Conservation (phyloP, 2,329 filamentous ascomycete species). For the Fusarium coffeatum region DNA sequence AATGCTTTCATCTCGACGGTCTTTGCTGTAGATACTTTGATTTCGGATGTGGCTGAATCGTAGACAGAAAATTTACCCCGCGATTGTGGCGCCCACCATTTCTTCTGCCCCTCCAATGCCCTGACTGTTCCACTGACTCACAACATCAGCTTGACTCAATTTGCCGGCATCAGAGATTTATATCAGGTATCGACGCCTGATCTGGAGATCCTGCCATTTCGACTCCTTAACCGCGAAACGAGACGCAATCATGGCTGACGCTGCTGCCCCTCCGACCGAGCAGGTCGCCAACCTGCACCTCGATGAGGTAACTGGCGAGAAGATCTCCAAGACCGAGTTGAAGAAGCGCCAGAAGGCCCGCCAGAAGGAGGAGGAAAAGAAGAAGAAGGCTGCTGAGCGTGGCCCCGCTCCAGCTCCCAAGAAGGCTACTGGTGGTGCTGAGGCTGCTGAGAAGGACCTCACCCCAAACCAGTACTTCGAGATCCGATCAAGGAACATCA, state of each 20-base stretch:
- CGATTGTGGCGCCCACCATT: slow-evolving; percentile 46
- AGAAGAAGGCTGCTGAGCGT: slow-evolving; percentile 82
- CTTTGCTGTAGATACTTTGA: slow-evolving; percentile 2
- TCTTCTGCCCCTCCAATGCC: slow-evolving; percentile 49
- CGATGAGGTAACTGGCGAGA: slow-evolving; percentile 94
- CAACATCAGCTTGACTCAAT: slow-evolving; percentile 42
- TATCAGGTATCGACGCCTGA: slow-evolving; percentile 24
- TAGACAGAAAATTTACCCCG: slow-evolving; percentile 46
- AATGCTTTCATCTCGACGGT: not conserved
- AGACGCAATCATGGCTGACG: slow-evolving; percentile 48
- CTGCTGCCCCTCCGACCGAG: slow-evolving; percentile 55
- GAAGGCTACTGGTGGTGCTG: slow-evolving; percentile 61
- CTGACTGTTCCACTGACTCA: slow-evolving; percentile 46
- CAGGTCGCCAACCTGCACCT: slow-evolving; percentile 80
- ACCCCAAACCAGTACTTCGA: slow-evolving; percentile 85
- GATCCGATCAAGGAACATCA: slow-evolving; percentile 85
- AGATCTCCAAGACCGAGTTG: slow-evolving; percentile 83
- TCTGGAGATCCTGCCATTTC: slow-evolving; percentile 20
- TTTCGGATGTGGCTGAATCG: slow-evolving; percentile 33
- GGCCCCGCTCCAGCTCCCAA: slow-evolving; percentile 73
- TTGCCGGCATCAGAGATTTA: slow-evolving; percentile 33
- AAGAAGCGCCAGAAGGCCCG: slow-evolving; percentile 97
- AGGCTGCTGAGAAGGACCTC: slow-evolving; percentile 69
- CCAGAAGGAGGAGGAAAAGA: slow-evolving; percentile 88
- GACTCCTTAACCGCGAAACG: slow-evolving; percentile 12